Conservation (phyloP, 1,139 yeast genomes). For the Yamadazyma mexicana region DNA sequence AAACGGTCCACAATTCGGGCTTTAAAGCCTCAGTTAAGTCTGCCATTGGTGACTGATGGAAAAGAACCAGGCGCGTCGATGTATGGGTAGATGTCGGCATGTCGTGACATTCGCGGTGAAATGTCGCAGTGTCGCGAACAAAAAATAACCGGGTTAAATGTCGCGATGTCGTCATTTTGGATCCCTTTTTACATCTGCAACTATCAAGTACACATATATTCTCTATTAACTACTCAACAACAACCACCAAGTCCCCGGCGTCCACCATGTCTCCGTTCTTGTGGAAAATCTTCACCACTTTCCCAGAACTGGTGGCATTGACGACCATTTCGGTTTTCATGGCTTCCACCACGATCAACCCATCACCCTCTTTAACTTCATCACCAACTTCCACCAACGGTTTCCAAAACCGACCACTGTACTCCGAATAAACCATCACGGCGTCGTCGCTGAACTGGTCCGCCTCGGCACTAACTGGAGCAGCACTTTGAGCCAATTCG, state of each 20-base stretch:
- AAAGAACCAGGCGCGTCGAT: slow-evolving; percentile 4
- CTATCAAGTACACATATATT: no score
- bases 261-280: slow-evolving; percentile 94
- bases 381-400: slow-evolving; percentile 83
- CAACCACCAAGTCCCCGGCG: slow-evolving; percentile 91
- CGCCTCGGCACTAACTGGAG: slow-evolving; percentile 44
- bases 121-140: not conserved
- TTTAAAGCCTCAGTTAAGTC: slow-evolving; percentile 26
- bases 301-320: slow-evolving; percentile 69
- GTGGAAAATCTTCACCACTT: slow-evolving; percentile 74
- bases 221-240: slow-evolving; percentile 40
- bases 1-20: slow-evolving; percentile 67
- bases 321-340: slow-evolving; percentile 98
- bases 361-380: slow-evolving; percentile 69
- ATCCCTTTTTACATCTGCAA: no score
- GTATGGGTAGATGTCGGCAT: not conserved
- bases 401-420: slow-evolving; percentile 97
- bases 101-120: not conserved
- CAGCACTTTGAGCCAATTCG: slow-evolving; percentile 58
- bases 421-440: slow-evolving; percentile 85
- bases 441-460: slow-evolving; percentile 67
- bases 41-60: slow-evolving; percentile 7
- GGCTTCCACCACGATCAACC: slow-evolving; percentile 88
- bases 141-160: no score
- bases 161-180: no score